Percentiles rank a stretch among this genome's conserved stretches.
Conservation (phyloP, 2,329 filamentous ascomycete genomes). For the Pseudonectria foliicola region DNA sequence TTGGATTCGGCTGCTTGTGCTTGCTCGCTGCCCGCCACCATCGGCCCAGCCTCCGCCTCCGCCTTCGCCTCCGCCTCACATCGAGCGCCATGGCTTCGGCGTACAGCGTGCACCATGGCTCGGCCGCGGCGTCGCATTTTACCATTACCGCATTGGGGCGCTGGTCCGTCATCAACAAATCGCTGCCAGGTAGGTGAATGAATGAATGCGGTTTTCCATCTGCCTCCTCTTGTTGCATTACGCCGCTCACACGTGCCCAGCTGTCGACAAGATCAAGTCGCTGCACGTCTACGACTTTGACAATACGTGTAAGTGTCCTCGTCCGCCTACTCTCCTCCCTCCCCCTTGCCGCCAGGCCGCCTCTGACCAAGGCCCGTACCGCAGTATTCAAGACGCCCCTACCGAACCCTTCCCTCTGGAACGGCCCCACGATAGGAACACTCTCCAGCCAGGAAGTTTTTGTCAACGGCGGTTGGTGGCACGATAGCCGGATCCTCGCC, state of each 20-base stretch:
- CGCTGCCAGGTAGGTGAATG: slow-evolving; percentile 55
- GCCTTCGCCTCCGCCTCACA: slow-evolving; percentile 12
- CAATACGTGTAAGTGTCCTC: slow-evolving; percentile 73
- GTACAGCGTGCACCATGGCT: slow-evolving; percentile 31
- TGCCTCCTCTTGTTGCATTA: slow-evolving; percentile 1
- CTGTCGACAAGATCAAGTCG: slow-evolving; percentile 61
- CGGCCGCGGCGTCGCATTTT: slow-evolving; percentile 24
- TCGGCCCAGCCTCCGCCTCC: slow-evolving; percentile 15
- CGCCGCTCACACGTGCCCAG: slow-evolving; percentile 25
- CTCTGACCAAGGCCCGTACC: neutral
- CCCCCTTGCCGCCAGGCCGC: neutral
- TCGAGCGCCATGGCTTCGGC: slow-evolving; percentile 34
- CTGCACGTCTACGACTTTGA: slow-evolving; percentile 98
- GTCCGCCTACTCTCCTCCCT: too few relatives aligned
- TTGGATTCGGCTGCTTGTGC: too few relatives aligned
- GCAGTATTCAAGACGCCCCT: slow-evolving; percentile 85
- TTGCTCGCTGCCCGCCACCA: slow-evolving; percentile 18
- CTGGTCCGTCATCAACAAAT: slow-evolving; percentile 73
- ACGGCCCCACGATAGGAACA: slow-evolving; percentile 65
- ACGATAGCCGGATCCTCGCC: slow-evolving; percentile 77
- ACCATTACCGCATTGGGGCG: slow-evolving; percentile 72
- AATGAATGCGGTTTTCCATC: neutral
- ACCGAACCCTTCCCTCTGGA: slow-evolving; percentile 86
- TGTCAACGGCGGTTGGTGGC: slow-evolving; percentile 91
- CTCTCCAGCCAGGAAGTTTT: slow-evolving; percentile 72